Evolutionary conservation across 257 asterid species (phyloP), one percentile per base, ranked within the genome.

Genomic region (Fraxinus cuspidata): DNA sequence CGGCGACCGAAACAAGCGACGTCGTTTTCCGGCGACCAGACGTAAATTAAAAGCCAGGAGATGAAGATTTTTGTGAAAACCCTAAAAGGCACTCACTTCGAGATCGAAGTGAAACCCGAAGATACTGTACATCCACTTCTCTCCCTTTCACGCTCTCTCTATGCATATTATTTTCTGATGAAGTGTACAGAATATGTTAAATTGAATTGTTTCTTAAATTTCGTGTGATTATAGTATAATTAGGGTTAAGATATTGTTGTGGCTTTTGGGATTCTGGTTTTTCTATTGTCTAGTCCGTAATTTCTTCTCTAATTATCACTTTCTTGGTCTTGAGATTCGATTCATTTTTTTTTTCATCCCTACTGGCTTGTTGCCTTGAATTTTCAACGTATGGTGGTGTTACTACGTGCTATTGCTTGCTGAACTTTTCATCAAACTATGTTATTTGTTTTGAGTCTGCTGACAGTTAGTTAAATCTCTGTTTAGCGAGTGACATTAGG

Each of bases 51-150:
- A 53, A 81, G 56, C 40, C 29, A 29, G 75, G 75, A 70, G 79
- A 93, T 93, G 97, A 89, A 90, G 94, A 84, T 93, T 86, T 89
- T 87, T 34, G 93, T 93, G 37, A 91, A 93, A 87, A 93, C 96
- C 84, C 79, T 93, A 80, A 93, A 91, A 78, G 98, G 96, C 77
- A 78, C 94, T 34, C 91, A 90, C 86, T 93, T 93, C 80, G 88
- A 89, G 87, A 88, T 93, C 88, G 93, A 90, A 85, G 98, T 90
- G 76, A 87, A 90, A 77, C 92, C 96, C 1, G 89, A 83, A 79
- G 97, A 93, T 80, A 77, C 89, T 64, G 97, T 93, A 89, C 31
- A 78, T 71, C 29, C 31, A 56, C 51, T 65, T 56, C 74, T 71
- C 29, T 68, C 51, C 77, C 28, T 66, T 56, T 75, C 60, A 15